These are phyloP conservation scores for Termitomyces sp. DNA, from an alignment of 768 basidiomycete genomes.

Conservation along the genomic window DNA sequence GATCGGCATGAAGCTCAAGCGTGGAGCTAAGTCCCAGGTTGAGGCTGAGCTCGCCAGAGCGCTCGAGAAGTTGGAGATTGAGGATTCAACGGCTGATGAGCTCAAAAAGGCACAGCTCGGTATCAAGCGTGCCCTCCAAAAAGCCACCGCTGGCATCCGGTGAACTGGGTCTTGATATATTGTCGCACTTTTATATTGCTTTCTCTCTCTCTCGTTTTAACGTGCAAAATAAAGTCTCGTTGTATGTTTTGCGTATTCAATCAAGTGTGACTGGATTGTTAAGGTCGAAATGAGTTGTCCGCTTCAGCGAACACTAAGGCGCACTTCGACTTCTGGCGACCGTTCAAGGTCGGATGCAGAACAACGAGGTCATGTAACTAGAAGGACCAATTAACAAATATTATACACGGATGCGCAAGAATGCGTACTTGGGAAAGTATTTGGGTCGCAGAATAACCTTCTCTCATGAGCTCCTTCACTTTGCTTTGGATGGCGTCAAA, in stretches of 20 bases:
- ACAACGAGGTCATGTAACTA: slow-evolving; percentile 91
- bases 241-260: slow-evolving; percentile 5
- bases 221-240: slow-evolving; percentile 13
- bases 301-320: slow-evolving; percentile 89
- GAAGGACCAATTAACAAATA: slow-evolving; percentile 3
- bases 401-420: slow-evolving; percentile 5
- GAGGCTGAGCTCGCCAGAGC: slow-evolving; percentile 98
- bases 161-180: slow-evolving; percentile 33
- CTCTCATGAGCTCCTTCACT: slow-evolving; percentile 74
- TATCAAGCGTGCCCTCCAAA: slow-evolving; percentile 97
- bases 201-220: slow-evolving; percentile 11
- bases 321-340: slow-evolving; percentile 76
- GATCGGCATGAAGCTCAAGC: slow-evolving; percentile 98
- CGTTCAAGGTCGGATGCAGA: slow-evolving; percentile 75
- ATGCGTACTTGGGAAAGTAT: slow-evolving; percentile 76
- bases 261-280: not conserved
- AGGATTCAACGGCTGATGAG: slow-evolving; percentile 91
- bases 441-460: slow-evolving; percentile 92
- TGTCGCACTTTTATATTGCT: slow-evolving; percentile 21
- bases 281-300: slow-evolving; percentile 72
- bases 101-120: slow-evolving; percentile 93
- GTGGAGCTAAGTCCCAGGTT: slow-evolving; percentile 90
- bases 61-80: slow-evolving; percentile 97
- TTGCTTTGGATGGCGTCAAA: slow-evolving; percentile 66
- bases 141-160: slow-evolving; percentile 90